Conservation (phyloP, 2,329 filamentous ascomycete species). For the Cladosporium cucumerinum region DNA sequence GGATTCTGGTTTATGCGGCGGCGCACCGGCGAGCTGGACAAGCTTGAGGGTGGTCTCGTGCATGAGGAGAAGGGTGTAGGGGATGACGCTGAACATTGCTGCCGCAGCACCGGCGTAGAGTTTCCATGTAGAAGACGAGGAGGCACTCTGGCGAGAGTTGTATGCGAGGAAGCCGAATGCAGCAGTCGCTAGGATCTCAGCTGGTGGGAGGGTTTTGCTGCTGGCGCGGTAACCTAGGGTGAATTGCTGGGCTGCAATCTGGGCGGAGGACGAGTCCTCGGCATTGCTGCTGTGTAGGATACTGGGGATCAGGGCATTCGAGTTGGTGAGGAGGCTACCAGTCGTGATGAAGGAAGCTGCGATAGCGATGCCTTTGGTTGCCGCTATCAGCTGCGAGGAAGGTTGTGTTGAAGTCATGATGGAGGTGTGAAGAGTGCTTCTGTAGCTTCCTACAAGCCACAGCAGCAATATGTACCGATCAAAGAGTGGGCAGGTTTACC, state of each 20-base stretch:
- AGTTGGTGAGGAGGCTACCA: conserved; percentile 61
- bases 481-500: neutral
- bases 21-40: conserved; percentile 15
- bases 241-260: conserved; percentile 20
- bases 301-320: conserved; percentile 42
- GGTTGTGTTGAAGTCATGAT: conserved; percentile 9
- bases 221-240: conserved; percentile 14
- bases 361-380: conserved; percentile 40
- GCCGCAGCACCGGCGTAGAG: conserved; percentile 17
- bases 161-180: conserved; percentile 18
- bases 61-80: conserved; percentile 18
- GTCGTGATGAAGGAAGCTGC: conserved; percentile 56
- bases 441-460: neutral
- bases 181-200: conserved; percentile 17
- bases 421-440: neutral
- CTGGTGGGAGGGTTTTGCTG: conserved; percentile 16
- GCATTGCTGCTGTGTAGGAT: conserved; percentile 14
- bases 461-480: neutral
- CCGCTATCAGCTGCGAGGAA: conserved; percentile 10
- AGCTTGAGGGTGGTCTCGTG: conserved; percentile 16
- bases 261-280: conserved; percentile 17
- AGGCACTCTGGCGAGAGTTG: conserved; percentile 4
- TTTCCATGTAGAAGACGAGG: conserved; percentile 16
- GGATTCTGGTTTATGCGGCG: neutral
- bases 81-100: conserved; percentile 19